Evolutionary conservation across 2,329 filamentous ascomycete genomes (phyloP).

Genomic region (Chaetomium strumarium): DNA sequence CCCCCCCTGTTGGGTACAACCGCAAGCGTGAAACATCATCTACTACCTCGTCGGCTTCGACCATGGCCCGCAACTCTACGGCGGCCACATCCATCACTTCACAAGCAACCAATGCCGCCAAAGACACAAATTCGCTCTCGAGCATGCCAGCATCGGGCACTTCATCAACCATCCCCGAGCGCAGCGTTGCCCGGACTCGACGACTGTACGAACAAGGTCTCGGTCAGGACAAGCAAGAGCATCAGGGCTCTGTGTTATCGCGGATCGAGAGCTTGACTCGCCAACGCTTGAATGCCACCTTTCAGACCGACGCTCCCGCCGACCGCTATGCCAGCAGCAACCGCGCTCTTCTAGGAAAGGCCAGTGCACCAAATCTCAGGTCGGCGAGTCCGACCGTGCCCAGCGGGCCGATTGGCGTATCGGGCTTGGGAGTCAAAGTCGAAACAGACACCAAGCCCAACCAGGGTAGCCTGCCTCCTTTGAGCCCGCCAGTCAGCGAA

Average conservation of each 20-base stretch:
- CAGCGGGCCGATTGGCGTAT: constrained; percentile 33
- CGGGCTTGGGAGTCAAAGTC: constrained; percentile 30
- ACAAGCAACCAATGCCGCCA: constrained; percentile 50
- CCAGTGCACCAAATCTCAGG: constrained; percentile 64
- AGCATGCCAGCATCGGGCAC: constrained; percentile 33
- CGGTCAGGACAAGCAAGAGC: constrained; percentile 72
- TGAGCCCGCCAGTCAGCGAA: constrained; percentile 68
- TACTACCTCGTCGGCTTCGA: constrained; percentile 65
- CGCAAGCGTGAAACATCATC: constrained; percentile 81
- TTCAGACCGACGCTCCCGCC: constrained; percentile 40
- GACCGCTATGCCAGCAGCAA: constrained; percentile 42
- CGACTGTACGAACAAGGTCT: constrained; percentile 79
- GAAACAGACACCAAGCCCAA: constrained; percentile 34
- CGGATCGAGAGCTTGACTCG: constrained; percentile 73
- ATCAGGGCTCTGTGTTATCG: constrained; percentile 70
- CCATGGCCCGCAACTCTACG: constrained; percentile 69
- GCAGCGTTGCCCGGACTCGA: constrained; percentile 62
- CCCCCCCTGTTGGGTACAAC: constrained; percentile 57
- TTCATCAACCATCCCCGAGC: constrained; percentile 47
- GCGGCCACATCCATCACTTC: constrained; percentile 86
- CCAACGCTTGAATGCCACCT: constrained; percentile 47
- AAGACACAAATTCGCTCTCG: constrained; percentile 42
- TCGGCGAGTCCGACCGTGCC: constrained; percentile 45
- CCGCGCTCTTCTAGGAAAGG: constrained; percentile 44
- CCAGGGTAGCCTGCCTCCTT: constrained; percentile 41